Evolutionary conservation across 1,284 basidiomycete species (phyloP), one percentile per base, ranked within the genome.

Genomic region (Sphaerobolus stellatus): DNA sequence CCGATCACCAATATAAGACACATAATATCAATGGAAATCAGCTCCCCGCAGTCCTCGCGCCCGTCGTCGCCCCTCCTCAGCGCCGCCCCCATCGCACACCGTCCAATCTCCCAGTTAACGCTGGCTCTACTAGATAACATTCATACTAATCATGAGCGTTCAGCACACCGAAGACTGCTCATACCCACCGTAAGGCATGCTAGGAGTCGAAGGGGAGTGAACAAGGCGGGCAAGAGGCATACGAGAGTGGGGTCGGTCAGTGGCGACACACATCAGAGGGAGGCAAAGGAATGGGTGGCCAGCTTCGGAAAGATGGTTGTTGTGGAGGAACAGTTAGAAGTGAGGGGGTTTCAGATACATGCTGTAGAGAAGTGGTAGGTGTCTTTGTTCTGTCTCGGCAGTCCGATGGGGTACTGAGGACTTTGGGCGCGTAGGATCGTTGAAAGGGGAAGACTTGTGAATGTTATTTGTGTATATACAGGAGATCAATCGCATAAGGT

Each of bases 291-390:
- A 31, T 54, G 52, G 52, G 45, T 54, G 31, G 47, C 45, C 36
- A 14, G 14, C 6, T 28, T 54, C 20, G 52, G 65, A 46, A 71
- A 66, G 46, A 76, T 82, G 54, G 75, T 81, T 62, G 68, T 81
- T 40, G 75, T 74, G 9, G 68, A 75, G 50, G 76, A 79, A 46
- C 68, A 71, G 28, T 61, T 78, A 28, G 72, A 79, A 48, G 64
- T 83, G 34, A 67, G 68, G 29, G 85, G 85, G 1, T 90, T 83
- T 69, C 87, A 90, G 68, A 76, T 91, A 56, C 90, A 90, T 67
- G 89, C 88, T 0, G 90, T 92, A 7, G 86, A 92, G 74, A 88
- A 87, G 69, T 92, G 89, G 88, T 83, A 62, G 53, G 75, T 62
- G 33, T 22, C 20, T 14, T 38, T 25, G 25, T 16, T 40, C 20